These are phyloP conservation scores for Globisporangium nodosum DNA, from an alignment of 352 stramenopile species.

Conservation along the genomic window DNA sequence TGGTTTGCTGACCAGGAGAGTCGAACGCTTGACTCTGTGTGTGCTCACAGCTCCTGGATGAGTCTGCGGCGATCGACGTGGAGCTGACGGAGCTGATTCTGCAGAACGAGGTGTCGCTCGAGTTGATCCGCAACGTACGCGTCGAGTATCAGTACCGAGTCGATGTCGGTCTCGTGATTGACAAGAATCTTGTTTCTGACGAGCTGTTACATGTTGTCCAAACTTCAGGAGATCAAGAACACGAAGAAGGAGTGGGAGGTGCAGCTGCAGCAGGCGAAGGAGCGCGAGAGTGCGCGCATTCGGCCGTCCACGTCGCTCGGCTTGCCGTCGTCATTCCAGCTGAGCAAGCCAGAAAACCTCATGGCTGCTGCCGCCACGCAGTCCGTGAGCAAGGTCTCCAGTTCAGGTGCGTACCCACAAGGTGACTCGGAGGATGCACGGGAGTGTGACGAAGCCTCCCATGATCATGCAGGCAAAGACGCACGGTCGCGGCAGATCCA, in stretches of 20 bases:
- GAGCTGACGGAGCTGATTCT: slow-evolving; percentile 81
- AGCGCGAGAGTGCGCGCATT: slow-evolving; percentile 25
- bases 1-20: neutral
- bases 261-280: slow-evolving; percentile 46
- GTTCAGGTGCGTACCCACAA: slow-evolving; percentile 2
- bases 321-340: slow-evolving; percentile 14
- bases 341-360: slow-evolving; percentile 3
- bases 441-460: too few relatives aligned
- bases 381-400: slow-evolving; percentile 5
- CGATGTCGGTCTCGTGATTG: neutral
- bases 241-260: slow-evolving; percentile 76
- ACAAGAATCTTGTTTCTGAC: neutral
- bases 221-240: slow-evolving; percentile 60
- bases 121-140: slow-evolving; percentile 73
- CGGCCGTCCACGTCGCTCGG: slow-evolving; percentile 57
- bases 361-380: neutral
- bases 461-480: slow-evolving; percentile 1
- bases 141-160: neutral
- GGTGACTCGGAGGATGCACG: too few relatives aligned
- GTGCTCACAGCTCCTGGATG: slow-evolving; percentile 45
- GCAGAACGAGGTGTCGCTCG: slow-evolving; percentile 79
- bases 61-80: slow-evolving; percentile 65
- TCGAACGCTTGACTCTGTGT: neutral
- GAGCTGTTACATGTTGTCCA: neutral
- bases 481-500: slow-evolving; percentile 31